These are phyloP conservation scores for Colletotrichum lindemuthianum DNA, from an alignment of 2,329 filamentous ascomycete genomes.

Conservation along the genomic window DNA sequence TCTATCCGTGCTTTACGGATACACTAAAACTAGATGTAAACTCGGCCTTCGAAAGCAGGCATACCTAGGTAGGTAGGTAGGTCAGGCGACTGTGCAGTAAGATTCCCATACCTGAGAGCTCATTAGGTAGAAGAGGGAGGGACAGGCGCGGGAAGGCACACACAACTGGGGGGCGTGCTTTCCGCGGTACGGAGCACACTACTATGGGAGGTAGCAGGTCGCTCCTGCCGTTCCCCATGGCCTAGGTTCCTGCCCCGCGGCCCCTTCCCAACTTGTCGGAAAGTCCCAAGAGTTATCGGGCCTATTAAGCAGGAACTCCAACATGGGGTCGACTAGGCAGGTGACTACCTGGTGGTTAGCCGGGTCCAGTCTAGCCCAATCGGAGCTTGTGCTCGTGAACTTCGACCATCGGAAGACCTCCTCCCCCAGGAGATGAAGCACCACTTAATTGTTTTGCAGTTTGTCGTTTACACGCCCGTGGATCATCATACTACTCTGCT, in stretches of 20 bases:
- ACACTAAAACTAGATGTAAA: too few species aligned
- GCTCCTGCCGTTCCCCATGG: constrained; percentile 15
- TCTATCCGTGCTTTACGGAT: too few species aligned
- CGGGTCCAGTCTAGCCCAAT: constrained; percentile 24
- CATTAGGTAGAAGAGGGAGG: too few species aligned
- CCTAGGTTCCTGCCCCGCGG: constrained; percentile 31
- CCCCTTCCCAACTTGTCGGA: constrained; percentile 35
- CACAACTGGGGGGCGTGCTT: too few species aligned
- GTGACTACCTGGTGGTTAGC: not conserved
- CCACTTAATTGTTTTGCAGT: constrained; percentile 2
- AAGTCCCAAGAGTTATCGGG: constrained; percentile 33
- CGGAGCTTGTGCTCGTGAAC: constrained; percentile 17
- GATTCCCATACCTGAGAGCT: too few species aligned
- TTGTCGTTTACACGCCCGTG: too few species aligned
- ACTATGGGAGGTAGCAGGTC: not conserved
- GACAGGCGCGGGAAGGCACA: too few species aligned
- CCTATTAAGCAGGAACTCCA: constrained; percentile 34
- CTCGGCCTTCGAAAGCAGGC: too few species aligned
- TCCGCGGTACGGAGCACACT: too few species aligned
- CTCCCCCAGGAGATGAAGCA: constrained; percentile 33
- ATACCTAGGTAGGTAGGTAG: not conserved
- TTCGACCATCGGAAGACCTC: constrained; percentile 19
- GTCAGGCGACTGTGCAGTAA: not conserved
- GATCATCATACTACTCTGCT: too few species aligned
- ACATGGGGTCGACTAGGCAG: constrained; percentile 35